Conservation (phyloP, 495 filamentous ascomycete species). For the Penicillium arizonense region DNA sequence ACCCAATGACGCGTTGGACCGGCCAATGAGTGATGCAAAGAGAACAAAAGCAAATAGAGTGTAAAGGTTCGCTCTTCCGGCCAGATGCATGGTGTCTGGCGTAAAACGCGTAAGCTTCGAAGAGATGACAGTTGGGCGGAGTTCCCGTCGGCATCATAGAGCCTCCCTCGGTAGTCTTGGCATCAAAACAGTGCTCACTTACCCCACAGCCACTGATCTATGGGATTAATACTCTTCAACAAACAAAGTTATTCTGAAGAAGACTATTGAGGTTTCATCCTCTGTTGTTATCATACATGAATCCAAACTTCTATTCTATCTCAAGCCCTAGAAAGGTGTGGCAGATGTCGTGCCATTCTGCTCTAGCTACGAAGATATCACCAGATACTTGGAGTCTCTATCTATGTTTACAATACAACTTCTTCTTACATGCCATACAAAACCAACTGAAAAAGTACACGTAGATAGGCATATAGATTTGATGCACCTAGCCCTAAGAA, state of each 20-base stretch:
- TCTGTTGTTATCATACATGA: background rate
- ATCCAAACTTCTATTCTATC: no score
- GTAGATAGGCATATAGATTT: slow-evolving; percentile 10
- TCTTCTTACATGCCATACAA: no score
- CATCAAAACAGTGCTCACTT: slow-evolving; percentile 10
- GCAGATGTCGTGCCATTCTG: no score
- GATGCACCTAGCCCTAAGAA: slow-evolving; percentile 2
- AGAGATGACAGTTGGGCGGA: slow-evolving; percentile 16
- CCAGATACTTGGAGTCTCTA: no score
- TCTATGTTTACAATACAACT: no score
- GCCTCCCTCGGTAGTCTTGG: slow-evolving; percentile 23
- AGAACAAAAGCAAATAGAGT: slow-evolving; percentile 33
- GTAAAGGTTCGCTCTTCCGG: slow-evolving; percentile 19
- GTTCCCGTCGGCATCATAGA: slow-evolving; percentile 17
- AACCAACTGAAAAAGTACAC: no score
- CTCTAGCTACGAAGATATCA: no score
- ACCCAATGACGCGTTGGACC: slow-evolving; percentile 70
- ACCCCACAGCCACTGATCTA: slow-evolving; percentile 2
- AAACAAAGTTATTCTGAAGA: background rate
- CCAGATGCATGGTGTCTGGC: slow-evolving; percentile 32
- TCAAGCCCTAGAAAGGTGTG: no score
- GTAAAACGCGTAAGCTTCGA: slow-evolving; percentile 22
- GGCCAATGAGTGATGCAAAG: slow-evolving; percentile 43
- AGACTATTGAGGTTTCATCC: no score
- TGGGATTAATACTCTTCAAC: background rate